A percentile compares a stretch with the other conserved stretches of the same genome.
Evolutionary conservation across 1,284 basidiomycete species (phyloP).

Genomic region (Pseudomicrostroma phylloplanum): DNA sequence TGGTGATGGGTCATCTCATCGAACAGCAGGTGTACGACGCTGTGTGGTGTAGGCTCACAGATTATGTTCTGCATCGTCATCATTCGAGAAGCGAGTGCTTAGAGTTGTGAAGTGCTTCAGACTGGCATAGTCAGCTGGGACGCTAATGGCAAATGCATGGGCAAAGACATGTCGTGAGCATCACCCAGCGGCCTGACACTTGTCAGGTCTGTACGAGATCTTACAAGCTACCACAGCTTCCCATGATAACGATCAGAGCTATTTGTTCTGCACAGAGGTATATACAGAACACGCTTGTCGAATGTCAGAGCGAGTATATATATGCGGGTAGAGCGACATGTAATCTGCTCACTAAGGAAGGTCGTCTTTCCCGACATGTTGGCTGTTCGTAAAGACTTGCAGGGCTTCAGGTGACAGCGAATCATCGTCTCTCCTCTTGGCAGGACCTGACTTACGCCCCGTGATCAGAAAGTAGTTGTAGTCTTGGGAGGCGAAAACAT

Average conservation of each 20-base stretch:
- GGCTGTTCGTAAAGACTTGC: slow-evolving; percentile 27
- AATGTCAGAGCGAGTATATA: no score
- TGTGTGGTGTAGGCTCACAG: not conserved
- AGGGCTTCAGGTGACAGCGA: no score
- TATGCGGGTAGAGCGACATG: no score
- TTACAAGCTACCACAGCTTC: slow-evolving; percentile 68
- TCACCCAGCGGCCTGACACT: no score
- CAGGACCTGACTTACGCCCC: slow-evolving; percentile 1
- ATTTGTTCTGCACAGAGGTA: slow-evolving; percentile 58
- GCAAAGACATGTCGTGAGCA: no score
- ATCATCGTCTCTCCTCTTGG: no score
- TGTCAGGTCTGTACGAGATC: slow-evolving; percentile 31
- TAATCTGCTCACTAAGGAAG: slow-evolving; percentile 57
- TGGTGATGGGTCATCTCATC: no score
- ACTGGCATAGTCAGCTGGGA: slow-evolving; percentile 82
- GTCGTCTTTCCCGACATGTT: slow-evolving; percentile 74
- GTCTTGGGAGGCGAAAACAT: slow-evolving; percentile 14
- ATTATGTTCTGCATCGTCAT: slow-evolving; percentile 61
- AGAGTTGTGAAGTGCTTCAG: slow-evolving; percentile 61
- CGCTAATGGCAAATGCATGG: slow-evolving; percentile 38
- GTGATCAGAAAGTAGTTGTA: slow-evolving; percentile 57
- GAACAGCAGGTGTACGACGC: no score
- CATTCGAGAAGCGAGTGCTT: slow-evolving; percentile 80
- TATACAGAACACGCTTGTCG: no score
- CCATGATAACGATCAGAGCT: slow-evolving; percentile 74